These are phyloP conservation scores for Ceratobasidium papillatum DNA, from an alignment of 1,284 basidiomycete species.

Conservation along the genomic window DNA sequence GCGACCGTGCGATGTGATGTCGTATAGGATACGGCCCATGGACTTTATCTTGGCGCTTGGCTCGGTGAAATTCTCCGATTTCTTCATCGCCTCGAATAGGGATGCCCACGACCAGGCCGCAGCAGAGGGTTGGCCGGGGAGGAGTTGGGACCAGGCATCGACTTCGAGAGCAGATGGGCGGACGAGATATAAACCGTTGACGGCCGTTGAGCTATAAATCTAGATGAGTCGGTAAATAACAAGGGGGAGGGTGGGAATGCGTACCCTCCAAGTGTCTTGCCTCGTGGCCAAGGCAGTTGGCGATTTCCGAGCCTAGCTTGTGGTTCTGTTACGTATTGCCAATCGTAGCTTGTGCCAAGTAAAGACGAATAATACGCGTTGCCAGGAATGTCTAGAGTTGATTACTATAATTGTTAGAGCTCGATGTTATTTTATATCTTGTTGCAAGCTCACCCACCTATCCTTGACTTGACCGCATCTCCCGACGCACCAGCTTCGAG, in stretches of 20 bases:
- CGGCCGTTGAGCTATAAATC: slow-evolving; percentile 54
- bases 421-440: background rate
- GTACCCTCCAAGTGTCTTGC: slow-evolving; percentile 74
- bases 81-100: slow-evolving; percentile 63
- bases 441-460: background rate
- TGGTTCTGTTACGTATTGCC: slow-evolving; percentile 64
- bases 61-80: slow-evolving; percentile 60
- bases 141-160: slow-evolving; percentile 62
- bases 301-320: slow-evolving; percentile 59
- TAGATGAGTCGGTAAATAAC: slow-evolving; percentile 24
- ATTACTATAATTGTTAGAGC: slow-evolving; percentile 40
- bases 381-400: slow-evolving; percentile 56
- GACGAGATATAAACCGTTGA: slow-evolving; percentile 76
- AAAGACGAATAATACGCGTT: slow-evolving; percentile 63
- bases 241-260: background rate
- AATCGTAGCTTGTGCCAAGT: slow-evolving; percentile 66
- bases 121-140: slow-evolving; percentile 51
- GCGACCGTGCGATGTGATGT: slow-evolving; percentile 56
- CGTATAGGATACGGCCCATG: slow-evolving; percentile 52
- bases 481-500: slow-evolving; percentile 76
- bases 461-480: slow-evolving; percentile 53
- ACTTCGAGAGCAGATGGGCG: slow-evolving; percentile 63
- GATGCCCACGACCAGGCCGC: slow-evolving; percentile 65
- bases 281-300: slow-evolving; percentile 63
- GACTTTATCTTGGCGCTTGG: slow-evolving; percentile 50